Base-by-base conservation (phyloP, 2,329 filamentous ascomycete genomes). In the Colletotrichum chrysophilum region DNA sequence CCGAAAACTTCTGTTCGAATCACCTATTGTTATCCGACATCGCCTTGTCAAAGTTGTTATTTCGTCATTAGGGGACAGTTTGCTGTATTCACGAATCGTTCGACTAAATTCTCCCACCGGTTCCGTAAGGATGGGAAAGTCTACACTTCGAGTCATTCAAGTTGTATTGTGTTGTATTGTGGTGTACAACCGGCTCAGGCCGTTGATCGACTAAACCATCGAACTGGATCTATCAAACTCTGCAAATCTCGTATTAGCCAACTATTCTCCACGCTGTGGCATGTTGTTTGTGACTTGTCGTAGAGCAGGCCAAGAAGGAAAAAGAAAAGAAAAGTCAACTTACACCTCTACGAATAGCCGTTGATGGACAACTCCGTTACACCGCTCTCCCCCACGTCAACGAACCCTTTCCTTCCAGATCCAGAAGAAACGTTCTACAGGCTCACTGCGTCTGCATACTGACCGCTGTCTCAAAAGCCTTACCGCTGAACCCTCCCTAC, bases 41-140 rank as follows among this genome's bases (percentile, higher is more conserved):
- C 6, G 13, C 32, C 13, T 34, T 34, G 32, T 34, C 14, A 34
- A 34, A 34, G 32, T 21, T 21, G n/a, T 48, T 21, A 13, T 21
- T 13, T 52, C 12, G n/a, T 52, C 43, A 21, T 21, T 3, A 4
- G n/a, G 18, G 2, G 4, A 52, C n/a, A 3, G 0, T 7, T 13
- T 21, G 43, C 43, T 21, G 10, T 7, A 1, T 21, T 52, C 43
- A 24, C n/a, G 10, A 7, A 9, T 52, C 12, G n/a, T 52, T 21
- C n/a, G 43, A 21, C n/a, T 13, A 52, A 12, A 13, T 21, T 21
- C 43, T 52, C 43, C 43, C n/a, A 52, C 43, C n/a, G n/a, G n/a
- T 21, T 52, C 43, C 43, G n/a, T 52, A 21, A 21, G n/a, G 6
- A 52, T 4, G n/a, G 43, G 6, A 4, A 4, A 24, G n/a, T 21